Base-by-base conservation (phyloP, 1,284 basidiomycete species). In the Tetrapyrgos nigripes region DNA sequence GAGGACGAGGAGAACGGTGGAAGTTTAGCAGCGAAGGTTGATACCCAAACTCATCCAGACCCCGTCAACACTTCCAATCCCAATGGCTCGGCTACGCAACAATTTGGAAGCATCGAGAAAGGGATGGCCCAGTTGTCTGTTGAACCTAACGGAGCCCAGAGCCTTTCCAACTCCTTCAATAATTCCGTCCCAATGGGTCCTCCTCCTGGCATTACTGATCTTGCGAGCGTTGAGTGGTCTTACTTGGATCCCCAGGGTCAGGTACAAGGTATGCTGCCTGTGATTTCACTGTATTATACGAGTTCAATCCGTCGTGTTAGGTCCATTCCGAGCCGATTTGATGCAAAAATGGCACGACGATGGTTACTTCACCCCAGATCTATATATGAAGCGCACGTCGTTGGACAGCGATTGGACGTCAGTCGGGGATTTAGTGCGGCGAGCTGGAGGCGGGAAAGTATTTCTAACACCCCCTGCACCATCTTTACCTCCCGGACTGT, bases 271-370 rank as follows among this genome's bases (percentile, higher is more conserved):
- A 65, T 65, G 78, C 17, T 27, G 31, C 33, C 40, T 51, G 19
- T 47, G n/a, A 49, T 45, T 40, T 37, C 31, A 43, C 50, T 28
- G 31, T 14, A 59, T 27, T 3, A 57, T 50, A 40, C 43, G 35
- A 58, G 48, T 47, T 35, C 46, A 45, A 10, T 50, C 26, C 60
- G 63, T 53, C 49, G 63, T 57, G 61, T 2, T 62, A 95, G 94
- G 95, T 53, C 97, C 97, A 2, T 99, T 98, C 82, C 83, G 84
- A 44, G 94, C 92, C 26, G 86, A 90, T 62, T 73, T 92, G 60
- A 98, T 99, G 97, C 96, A 98, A 77, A 93, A 94, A 66, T 98
- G 97, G 97, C 92, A 89, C 73, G 88, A 93, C 56, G 92, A 92
- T 69, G 91, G 91, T 14, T 99, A 97, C 78, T 98, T 99, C 72